Conservation (phyloP, 1,284 basidiomycete species). For the Moesziomyces parantarcticus region DNA sequence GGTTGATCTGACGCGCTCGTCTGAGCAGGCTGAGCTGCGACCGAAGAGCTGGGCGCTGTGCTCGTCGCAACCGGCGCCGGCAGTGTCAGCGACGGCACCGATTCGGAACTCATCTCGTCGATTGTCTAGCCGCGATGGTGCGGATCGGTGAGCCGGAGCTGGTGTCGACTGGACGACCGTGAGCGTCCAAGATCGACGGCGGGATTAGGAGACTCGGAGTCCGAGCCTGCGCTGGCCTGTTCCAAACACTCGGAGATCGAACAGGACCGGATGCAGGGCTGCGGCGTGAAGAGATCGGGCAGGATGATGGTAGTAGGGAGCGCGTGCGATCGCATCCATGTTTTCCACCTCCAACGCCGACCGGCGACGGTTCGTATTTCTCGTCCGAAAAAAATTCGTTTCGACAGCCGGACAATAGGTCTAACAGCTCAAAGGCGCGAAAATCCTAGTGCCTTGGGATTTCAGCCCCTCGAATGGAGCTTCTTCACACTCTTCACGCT, state of each 20-base stretch:
- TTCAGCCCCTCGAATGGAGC: too few relatives aligned
- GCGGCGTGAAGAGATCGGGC: slow-evolving; percentile 12
- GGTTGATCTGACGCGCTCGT: slow-evolving; percentile 12
- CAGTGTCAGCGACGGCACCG: slow-evolving; percentile 26
- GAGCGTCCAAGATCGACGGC: too few relatives aligned
- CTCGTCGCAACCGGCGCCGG: slow-evolving; percentile 19
- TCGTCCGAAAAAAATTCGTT: slow-evolving; percentile 18
- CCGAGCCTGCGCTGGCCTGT: too few relatives aligned
- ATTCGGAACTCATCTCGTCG: slow-evolving; percentile 24
- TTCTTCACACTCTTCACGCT: too few relatives aligned
- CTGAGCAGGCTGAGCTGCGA: not conserved
- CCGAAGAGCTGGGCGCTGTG: not conserved
- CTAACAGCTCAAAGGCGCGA: too few relatives aligned
- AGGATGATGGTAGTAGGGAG: slow-evolving; percentile 24
- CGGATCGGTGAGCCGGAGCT: too few relatives aligned
- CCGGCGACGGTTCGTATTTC: slow-evolving; percentile 7
- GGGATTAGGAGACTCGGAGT: too few relatives aligned
- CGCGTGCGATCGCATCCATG: slow-evolving; percentile 13
- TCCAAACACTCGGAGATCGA: not conserved
- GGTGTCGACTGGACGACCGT: too few relatives aligned
- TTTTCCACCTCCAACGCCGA: slow-evolving; percentile 8
- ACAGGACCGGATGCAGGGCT: slow-evolving; percentile 8
- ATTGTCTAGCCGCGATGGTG: not conserved
- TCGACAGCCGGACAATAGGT: too few relatives aligned
- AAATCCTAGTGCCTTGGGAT: too few relatives aligned